These are phyloP conservation scores for Byssoonygena ceratinophila DNA, from an alignment of 2,329 filamentous ascomycete genomes.

Conservation along the genomic window DNA sequence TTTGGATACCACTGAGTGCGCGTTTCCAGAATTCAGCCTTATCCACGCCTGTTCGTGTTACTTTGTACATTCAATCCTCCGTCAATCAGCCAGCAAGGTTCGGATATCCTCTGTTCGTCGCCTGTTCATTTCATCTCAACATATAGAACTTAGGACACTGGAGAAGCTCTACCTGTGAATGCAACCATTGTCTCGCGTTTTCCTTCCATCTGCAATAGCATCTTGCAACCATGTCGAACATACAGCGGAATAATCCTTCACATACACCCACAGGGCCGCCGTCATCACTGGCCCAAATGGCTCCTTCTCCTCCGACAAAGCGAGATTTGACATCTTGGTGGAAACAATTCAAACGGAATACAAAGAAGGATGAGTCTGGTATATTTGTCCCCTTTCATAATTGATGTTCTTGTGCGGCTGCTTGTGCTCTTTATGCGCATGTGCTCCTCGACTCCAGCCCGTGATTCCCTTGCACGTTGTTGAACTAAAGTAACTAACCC, in stretches of 20 bases:
- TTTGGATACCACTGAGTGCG: too few species aligned
- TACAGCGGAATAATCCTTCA: neutral
- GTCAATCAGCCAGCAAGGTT: neutral
- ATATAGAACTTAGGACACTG: neutral
- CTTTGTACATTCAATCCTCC: neutral
- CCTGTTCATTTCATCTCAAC: neutral
- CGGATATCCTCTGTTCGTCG: neutral
- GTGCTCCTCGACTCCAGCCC: too few species aligned
- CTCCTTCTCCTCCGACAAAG: constrained; percentile 66
- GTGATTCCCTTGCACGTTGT: neutral
- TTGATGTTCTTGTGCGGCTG: neutral
- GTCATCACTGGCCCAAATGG: constrained; percentile 30
- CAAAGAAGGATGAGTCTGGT: constrained; percentile 55
- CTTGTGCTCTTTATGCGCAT: too few species aligned
- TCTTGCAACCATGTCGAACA: constrained; percentile 4
- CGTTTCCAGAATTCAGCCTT: neutral
- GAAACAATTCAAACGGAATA: constrained; percentile 77
- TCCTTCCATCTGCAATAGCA: neutral
- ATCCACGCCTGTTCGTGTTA: neutral
- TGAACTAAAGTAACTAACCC: neutral
- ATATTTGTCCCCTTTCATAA: constrained; percentile 21
- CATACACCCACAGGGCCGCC: neutral
- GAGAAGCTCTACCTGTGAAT: neutral
- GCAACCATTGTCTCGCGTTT: neutral
- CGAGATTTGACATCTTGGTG: constrained; percentile 92